These are phyloP conservation scores for Fragilaria radians DNA, from an alignment of 108 stramenopile genomes.

Conservation along the genomic window DNA sequence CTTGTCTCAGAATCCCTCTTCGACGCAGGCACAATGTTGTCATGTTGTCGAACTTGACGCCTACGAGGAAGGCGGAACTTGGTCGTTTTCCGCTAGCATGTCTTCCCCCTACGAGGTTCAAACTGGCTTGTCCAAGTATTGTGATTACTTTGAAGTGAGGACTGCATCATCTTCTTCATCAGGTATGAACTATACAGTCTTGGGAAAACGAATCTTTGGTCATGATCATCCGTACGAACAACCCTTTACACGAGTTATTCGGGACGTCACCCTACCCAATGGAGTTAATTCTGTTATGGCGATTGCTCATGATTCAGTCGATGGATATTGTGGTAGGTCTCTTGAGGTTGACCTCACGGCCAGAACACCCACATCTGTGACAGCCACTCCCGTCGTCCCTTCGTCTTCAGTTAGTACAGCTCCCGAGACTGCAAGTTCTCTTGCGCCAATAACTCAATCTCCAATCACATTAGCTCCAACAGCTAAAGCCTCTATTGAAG, in stretches of 20 bases:
- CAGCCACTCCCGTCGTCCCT: background rate
- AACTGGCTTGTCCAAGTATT: background rate
- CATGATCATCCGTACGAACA: background rate
- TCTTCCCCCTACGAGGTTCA: background rate
- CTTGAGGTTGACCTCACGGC: background rate
- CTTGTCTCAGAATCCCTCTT: too few species aligned
- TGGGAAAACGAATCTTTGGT: background rate
- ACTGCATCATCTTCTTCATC: background rate
- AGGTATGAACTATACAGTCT: background rate
- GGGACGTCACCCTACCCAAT: background rate
- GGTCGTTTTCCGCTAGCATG: background rate
- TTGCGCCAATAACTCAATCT: background rate
- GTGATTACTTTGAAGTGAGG: background rate
- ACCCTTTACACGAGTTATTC: background rate
- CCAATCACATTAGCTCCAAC: too few species aligned
- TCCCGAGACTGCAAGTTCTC: background rate
- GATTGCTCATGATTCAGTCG: background rate
- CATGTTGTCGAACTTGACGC: background rate
- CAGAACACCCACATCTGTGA: background rate
- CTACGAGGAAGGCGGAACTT: background rate
- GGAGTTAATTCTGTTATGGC: background rate
- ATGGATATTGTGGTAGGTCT: background rate
- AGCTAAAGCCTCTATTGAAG: too few species aligned
- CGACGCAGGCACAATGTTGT: background rate
- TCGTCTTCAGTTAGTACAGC: background rate